Conservation (phyloP, 441 rosid genomes). For the Corymbia citriodora region DNA sequence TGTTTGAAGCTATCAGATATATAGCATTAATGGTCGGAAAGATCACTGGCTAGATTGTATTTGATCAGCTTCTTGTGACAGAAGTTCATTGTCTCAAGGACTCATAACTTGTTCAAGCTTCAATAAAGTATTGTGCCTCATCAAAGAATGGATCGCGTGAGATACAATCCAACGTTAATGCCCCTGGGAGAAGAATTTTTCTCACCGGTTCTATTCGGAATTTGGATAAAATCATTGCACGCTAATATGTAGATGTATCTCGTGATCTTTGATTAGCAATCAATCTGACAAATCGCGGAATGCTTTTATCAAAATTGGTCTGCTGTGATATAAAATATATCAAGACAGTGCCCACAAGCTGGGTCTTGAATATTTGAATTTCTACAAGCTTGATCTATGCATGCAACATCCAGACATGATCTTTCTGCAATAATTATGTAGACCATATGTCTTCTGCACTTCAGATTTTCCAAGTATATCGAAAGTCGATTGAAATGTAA, state of each 20-base stretch:
- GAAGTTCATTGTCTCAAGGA: too few relatives aligned
- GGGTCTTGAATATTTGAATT: not conserved
- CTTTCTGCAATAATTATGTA: not conserved
- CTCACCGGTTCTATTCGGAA: too few relatives aligned
- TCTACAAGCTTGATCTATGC: not conserved
- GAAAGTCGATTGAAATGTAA: rapidly evolving
- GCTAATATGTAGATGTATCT: not conserved
- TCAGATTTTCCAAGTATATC: not conserved
- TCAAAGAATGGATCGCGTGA: too few relatives aligned
- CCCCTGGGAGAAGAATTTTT: too few relatives aligned
- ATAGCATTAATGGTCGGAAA: too few relatives aligned
- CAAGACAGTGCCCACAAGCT: not conserved
- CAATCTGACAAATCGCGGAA: not conserved
- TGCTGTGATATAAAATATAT: not conserved
- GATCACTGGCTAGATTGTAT: too few relatives aligned
- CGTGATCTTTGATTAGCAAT: not conserved
- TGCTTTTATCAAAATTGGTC: not conserved
- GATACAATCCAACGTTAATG: too few relatives aligned
- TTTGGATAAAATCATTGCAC: too few relatives aligned
- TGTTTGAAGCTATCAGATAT: too few relatives aligned
- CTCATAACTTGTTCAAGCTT: too few relatives aligned
- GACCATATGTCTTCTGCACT: not conserved
- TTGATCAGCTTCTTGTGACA: too few relatives aligned
- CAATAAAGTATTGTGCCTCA: too few relatives aligned
- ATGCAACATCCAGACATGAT: not conserved